Conservation (phyloP, 2,329 filamentous ascomycete species). For the Aspergillus pseudoterreus region DNA sequence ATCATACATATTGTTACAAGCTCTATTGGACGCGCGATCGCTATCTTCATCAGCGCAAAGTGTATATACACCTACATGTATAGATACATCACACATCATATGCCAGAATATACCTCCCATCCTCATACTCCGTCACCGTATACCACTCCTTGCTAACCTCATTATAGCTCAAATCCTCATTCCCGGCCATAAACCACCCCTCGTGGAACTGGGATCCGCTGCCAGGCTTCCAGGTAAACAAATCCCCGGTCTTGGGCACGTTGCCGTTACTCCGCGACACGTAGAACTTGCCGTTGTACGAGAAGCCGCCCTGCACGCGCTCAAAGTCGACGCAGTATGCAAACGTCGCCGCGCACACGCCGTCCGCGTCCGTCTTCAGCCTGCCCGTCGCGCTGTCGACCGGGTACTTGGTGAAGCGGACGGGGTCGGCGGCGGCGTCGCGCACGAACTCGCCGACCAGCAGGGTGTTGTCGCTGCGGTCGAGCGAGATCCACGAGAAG, state of each 20-base stretch:
- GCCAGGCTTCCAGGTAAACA: slow-evolving; percentile 32
- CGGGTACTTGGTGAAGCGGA: slow-evolving; percentile 29
- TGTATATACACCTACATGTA: no score
- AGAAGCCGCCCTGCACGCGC: slow-evolving; percentile 33
- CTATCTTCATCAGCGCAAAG: no score
- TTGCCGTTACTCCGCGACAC: slow-evolving; percentile 32
- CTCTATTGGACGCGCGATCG: no score
- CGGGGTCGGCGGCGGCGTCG: slow-evolving; percentile 16
- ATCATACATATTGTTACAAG: no score
- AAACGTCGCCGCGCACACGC: slow-evolving; percentile 22
- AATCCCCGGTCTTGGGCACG: slow-evolving; percentile 22
- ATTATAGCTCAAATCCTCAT: slow-evolving; percentile 35
- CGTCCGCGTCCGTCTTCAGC: slow-evolving; percentile 17
- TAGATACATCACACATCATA: neutral
- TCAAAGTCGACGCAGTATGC: slow-evolving; percentile 31
- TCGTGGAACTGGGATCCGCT: neutral
- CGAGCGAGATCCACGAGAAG: slow-evolving; percentile 35
- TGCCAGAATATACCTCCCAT: slow-evolving; percentile 1
- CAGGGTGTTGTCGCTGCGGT: slow-evolving; percentile 31
- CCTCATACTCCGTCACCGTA: slow-evolving; percentile 18
- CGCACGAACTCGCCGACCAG: slow-evolving; percentile 34
- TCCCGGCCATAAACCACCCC: slow-evolving; percentile 21
- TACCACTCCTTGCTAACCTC: slow-evolving; percentile 19
- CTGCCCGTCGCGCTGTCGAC: slow-evolving; percentile 27
- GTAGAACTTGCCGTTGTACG: slow-evolving; percentile 28